Evolutionary conservation across 1,139 yeast genomes (phyloP).

Genomic region (Yamadazyma dushanensis): DNA sequence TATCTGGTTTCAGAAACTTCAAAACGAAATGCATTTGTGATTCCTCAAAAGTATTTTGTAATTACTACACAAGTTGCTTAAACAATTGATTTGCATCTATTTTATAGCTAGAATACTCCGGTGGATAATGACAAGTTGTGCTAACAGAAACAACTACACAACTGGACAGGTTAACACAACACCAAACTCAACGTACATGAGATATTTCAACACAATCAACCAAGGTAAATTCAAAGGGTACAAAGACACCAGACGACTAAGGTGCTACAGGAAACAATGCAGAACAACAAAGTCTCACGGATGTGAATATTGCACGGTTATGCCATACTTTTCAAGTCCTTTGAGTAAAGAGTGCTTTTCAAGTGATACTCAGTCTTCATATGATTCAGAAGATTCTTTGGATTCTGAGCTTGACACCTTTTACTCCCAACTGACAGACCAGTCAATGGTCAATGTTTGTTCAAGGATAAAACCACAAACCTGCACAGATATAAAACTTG

Average conservation of each 20-base stretch:
- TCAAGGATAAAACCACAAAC: neutral
- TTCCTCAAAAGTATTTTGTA: neutral
- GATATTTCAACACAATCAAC: slow-evolving; percentile 7
- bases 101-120: neutral
- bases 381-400: neutral
- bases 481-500: slow-evolving; percentile 6
- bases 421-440: neutral
- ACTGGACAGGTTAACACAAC: no score
- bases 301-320: slow-evolving; percentile 23
- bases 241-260: slow-evolving; percentile 18
- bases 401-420: neutral
- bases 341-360: slow-evolving; percentile 12
- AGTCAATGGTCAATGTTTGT: neutral
- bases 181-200: neutral
- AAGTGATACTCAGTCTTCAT: neutral
- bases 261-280: slow-evolving; percentile 15
- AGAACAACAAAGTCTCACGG: slow-evolving; percentile 4
- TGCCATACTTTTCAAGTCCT: slow-evolving; percentile 27
- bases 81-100: neutral
- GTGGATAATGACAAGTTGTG: neutral
- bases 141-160: no score
- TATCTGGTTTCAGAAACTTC: neutral
- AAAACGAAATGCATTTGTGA: neutral
- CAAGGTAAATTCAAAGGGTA: slow-evolving; percentile 20
- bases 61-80: neutral